Evolutionary conservation across 495 filamentous ascomycete genomes (phyloP), one percentile per base, ranked within the genome.

Genomic region (Xylaria scruposa): DNA sequence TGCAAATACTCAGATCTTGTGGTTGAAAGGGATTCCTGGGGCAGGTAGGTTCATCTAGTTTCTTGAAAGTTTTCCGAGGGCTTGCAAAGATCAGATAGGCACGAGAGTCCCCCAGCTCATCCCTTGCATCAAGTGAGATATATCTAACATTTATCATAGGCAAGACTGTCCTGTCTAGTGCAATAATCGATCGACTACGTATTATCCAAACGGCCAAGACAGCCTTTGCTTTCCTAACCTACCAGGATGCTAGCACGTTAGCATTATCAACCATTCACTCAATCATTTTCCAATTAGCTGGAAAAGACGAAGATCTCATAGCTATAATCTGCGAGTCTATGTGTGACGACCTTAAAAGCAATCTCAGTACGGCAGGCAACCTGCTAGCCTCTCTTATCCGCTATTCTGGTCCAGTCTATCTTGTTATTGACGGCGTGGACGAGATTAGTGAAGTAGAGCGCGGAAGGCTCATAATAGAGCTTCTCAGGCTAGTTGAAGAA

Each of bases 391-490:
- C 68, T 46, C 53, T 77, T 21, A 56, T 77, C 56, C 54, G 17
- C 10, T 68, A 62, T 51, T 58, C 70, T 54, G 78, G 78, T 21
- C 42, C 68, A 17, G 61, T 67, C 40, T 77, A 74, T 67, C 59
- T 80, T 44, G 53, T 78, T 59, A 67, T 80, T 46, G 78, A 80
- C 62, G 78, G 78, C 26, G 31, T 77, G 21, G 78, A 80, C 53
- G 78, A 80, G 73, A 78, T 77, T 42, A 68, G 75, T 53, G 68
- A 72, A 67, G 21, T 62, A 15, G 77, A 78, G 67, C 77, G 78
- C 0, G n/a, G 29, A 17, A 73, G 67, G 62, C 67, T 78, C 26
- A 59, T 78, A 8, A 61, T 17, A 17, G 67, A 70, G 46, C 53
- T 59, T 59, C 8, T 59, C 9, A 26, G 31, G 3, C 29, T 59